Percentiles rank a stretch among this genome's conserved stretches.
These are phyloP conservation scores for Endothia cerciana DNA, from an alignment of 2,329 filamentous ascomycete genomes.

Conservation along the genomic window DNA sequence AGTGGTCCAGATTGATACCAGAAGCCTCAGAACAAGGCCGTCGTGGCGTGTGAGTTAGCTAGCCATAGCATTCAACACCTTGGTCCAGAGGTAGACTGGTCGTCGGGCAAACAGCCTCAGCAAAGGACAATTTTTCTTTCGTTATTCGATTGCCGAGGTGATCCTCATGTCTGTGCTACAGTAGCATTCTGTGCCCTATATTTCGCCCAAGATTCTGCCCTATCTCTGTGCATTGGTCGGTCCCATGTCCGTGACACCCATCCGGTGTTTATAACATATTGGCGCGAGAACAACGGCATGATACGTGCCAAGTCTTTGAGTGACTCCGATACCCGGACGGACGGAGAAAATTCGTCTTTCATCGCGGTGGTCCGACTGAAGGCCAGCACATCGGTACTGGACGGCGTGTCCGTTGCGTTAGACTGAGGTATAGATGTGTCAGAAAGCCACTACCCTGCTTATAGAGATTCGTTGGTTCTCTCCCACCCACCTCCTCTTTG, in stretches of 20 bases:
- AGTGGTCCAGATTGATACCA: background rate
- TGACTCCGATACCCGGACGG: background rate
- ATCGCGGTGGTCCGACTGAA: background rate
- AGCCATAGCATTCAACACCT: background rate
- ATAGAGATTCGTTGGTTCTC: background rate
- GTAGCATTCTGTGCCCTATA: background rate
- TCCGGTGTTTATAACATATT: background rate
- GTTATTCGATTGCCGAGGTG: background rate
- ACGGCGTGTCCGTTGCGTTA: background rate
- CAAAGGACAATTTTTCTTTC: background rate
- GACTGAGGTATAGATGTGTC: background rate
- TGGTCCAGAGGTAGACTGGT: background rate
- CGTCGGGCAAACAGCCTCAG: background rate
- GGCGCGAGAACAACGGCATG: background rate
- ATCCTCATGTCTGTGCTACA: background rate
- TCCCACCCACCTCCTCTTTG: background rate
- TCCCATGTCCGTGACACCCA: background rate
- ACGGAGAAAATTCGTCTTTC: background rate
- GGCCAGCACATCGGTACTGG: background rate
- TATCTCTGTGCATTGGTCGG: background rate
- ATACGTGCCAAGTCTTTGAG: background rate
- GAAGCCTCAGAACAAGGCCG: background rate
- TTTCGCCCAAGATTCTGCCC: background rate
- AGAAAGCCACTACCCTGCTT: background rate
- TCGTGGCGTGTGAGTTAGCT: background rate